phyloP scores from a whole-genome alignment of 164 flowering plant genomes.

The Magnolia sinica region DNA sequence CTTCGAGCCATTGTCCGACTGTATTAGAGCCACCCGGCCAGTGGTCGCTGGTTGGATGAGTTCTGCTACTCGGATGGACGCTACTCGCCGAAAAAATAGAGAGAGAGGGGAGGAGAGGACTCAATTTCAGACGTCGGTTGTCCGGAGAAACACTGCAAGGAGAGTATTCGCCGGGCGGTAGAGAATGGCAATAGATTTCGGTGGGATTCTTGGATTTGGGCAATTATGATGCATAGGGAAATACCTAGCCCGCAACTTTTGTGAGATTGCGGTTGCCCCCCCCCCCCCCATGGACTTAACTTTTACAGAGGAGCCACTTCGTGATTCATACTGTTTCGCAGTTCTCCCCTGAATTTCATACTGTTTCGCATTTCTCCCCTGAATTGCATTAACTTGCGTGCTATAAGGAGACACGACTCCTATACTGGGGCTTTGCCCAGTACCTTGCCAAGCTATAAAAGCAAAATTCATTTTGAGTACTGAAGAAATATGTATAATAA shows the following conservation, averaged over 20 bases:
- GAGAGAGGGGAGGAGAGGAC: no score
- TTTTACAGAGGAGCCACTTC: constrained; percentile 26
- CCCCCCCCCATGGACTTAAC: constrained; percentile 46
- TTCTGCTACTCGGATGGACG: no score
- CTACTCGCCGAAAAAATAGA: no score
- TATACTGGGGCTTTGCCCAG: constrained; percentile 18
- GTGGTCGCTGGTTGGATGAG: no score
- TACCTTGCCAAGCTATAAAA: constrained; percentile 17
- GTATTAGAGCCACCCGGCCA: no score
- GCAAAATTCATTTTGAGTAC: not conserved
- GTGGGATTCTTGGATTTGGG: no score
- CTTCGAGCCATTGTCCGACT: no score
- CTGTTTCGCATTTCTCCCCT: constrained; percentile 16
- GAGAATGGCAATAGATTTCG: no score
- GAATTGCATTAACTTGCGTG: constrained; percentile 38
- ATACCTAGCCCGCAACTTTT: constrained; percentile 58
- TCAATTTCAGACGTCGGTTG: no score
- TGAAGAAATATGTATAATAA: not conserved
- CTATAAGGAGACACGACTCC: constrained; percentile 36
- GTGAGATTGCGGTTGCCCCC: constrained; percentile 37
- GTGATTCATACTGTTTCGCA: constrained; percentile 19
- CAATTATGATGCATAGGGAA: not conserved
- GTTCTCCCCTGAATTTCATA: constrained; percentile 18
- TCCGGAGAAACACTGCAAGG: no score
- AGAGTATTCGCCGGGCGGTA: no score